Percentiles rank a stretch among this genome's conserved stretches.
Evolutionary conservation across 2,329 filamentous ascomycete species (phyloP).

Genomic region (Thielaviopsis musarum): DNA sequence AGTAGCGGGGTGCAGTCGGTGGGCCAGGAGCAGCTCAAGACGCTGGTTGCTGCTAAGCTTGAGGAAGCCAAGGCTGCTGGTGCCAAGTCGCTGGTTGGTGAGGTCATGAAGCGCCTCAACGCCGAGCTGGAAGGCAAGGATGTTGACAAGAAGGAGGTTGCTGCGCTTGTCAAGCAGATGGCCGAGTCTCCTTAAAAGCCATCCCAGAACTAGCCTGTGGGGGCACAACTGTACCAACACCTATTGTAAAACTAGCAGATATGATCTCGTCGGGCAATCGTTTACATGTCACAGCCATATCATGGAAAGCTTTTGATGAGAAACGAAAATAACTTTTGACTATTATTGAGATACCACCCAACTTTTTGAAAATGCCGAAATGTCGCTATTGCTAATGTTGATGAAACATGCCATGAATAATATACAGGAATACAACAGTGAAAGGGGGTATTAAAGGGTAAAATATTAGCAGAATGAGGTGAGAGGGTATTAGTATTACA

Average conservation of each 20-base stretch:
- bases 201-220: background rate
- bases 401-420: background rate
- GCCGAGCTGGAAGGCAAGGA: conserved; percentile 42
- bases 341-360: background rate
- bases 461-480: background rate
- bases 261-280: background rate
- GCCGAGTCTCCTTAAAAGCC: conserved; percentile 4
- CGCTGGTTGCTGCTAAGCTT: conserved; percentile 34
- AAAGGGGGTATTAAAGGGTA: background rate
- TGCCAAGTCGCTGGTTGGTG: conserved; percentile 35
- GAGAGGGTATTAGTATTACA: background rate
- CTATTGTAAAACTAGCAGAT: background rate
- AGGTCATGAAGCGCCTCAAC: conserved; percentile 45
- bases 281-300: background rate
- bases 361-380: background rate
- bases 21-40: conserved; percentile 38
- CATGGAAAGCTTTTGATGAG: background rate
- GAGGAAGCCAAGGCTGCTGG: conserved; percentile 29
- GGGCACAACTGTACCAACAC: background rate
- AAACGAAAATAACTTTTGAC: background rate
- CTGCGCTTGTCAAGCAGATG: conserved; percentile 40
- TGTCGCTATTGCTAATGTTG: background rate
- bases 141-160: conserved; percentile 45
- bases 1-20: conserved; percentile 42
- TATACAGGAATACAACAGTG: background rate